Evolutionary conservation across 2,329 filamentous ascomycete genomes (phyloP).

Genomic region (Lecanicillium sp.): DNA sequence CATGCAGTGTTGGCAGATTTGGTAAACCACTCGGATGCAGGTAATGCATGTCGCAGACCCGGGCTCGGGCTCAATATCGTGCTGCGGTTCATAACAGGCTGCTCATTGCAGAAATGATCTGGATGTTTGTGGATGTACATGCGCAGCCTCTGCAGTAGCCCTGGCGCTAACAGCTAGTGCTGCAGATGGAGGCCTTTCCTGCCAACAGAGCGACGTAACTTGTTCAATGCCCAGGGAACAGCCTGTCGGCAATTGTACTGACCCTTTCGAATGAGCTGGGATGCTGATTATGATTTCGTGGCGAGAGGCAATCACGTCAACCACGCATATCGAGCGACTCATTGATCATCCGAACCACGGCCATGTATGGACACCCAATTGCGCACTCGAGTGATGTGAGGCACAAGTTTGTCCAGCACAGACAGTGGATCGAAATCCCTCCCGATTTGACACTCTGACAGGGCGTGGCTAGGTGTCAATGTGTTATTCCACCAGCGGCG

Average conservation of each 20-base stretch:
- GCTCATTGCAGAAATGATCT: constrained; percentile 3
- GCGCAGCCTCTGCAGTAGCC: constrained; percentile 2
- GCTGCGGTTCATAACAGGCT: neutral
- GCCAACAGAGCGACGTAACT: neutral
- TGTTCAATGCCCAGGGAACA: neutral
- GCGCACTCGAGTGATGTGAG: neutral
- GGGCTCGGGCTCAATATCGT: neutral
- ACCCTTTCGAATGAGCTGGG: neutral
- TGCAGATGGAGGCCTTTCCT: neutral
- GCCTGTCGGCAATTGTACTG: neutral
- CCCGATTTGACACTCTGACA: constrained; percentile 7
- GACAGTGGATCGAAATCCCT: constrained; percentile 12
- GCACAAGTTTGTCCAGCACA: constrained; percentile 2
- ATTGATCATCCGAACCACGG: no score
- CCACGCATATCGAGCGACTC: no score
- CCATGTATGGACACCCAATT: no score
- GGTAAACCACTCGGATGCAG: neutral
- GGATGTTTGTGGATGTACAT: neutral
- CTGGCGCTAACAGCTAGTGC: constrained; percentile 4
- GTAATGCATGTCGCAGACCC: neutral
- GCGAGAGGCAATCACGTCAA: no score
- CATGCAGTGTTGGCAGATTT: neutral
- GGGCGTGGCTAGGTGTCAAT: neutral
- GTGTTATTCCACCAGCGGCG: neutral
- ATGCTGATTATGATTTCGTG: neutral